Conservation (phyloP, 345 rosid genomes). For the Populus tremula region DNA sequence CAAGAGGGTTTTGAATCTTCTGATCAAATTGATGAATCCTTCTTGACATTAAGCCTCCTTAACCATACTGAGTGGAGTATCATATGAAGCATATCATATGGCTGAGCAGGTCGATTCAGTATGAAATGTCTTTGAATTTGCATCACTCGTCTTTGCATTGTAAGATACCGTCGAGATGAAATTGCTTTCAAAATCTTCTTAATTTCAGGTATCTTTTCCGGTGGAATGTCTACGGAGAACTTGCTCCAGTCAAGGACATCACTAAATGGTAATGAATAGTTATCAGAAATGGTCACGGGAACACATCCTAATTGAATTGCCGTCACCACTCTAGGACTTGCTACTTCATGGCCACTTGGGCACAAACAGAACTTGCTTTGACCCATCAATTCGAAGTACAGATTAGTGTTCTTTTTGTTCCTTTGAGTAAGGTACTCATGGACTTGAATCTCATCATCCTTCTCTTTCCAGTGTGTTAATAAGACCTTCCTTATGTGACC, state of each 20-base stretch:
- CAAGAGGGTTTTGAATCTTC: neutral
- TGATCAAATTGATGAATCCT: neutral
- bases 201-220: constrained; percentile 38
- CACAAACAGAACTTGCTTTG: constrained; percentile 52
- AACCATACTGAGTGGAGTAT: constrained; percentile 67
- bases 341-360: constrained; percentile 70
- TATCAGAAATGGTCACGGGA: constrained; percentile 50
- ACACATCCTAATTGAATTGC: constrained; percentile 53
- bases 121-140: constrained; percentile 50
- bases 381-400: constrained; percentile 45
- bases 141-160: constrained; percentile 38
- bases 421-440: constrained; percentile 41
- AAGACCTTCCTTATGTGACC: constrained; percentile 49
- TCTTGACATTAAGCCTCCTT: constrained; percentile 51
- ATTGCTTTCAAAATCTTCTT: constrained; percentile 44
- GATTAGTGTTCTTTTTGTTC: neutral
- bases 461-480: constrained; percentile 60
- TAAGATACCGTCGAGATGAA: constrained; percentile 28
- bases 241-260: constrained; percentile 61
- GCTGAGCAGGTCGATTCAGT: constrained; percentile 54
- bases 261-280: constrained; percentile 51
- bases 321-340: constrained; percentile 59
- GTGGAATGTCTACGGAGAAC: constrained; percentile 43
- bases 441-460: constrained; percentile 52
- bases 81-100: constrained; percentile 63